Evolutionary conservation across 164 flowering plant species (phyloP), one percentile per base, ranked within the genome.

Genomic region (Vitis riparia): DNA sequence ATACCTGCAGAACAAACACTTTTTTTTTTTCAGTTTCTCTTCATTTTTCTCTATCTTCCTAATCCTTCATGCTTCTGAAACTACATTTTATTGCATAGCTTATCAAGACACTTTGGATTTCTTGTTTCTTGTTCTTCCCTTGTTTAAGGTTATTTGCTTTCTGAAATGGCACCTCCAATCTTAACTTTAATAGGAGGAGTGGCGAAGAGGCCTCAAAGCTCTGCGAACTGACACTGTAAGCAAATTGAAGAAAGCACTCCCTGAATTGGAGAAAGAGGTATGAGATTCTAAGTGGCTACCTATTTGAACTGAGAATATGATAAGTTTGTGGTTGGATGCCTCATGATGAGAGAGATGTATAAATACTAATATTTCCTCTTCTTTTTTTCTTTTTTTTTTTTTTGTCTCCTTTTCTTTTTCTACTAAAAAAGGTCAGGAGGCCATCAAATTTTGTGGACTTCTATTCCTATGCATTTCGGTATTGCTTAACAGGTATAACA

Each of bases 251-350:
- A 91, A 89, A 79, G 84, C 93, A 60, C 87, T 93, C 13, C 83
- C 88, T 2, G 98, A 88, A 17, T 82, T 93, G 47, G 97, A 90
- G 85, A 90, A 84, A 78, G 96, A 93, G 90, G 97, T 90, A 73
- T 1, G 3, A 23, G 9, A 3, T 60, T 17, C 16, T 30, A 2
- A 49, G 1, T 23, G 27, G 17, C 12, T 61, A 4, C 47, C n/a
- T 55, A 57, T 16, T 8, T 32, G 14, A 53, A n/a, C 8, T 23
- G 32, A 30, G 17, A 9, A 57, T 13, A 15, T 58, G 48, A 5
- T 17, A 15, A 23, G 32, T 48, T 60, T 48, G 29, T 19, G 9
- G 47, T 29, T 53, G 30, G 17, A 19, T 37, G 44, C 44, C 7
- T 37, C 32, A 49, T 59, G 48, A 13, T 27, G 23, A 52, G 3